phyloP scores from a whole-genome alignment of 371 early-diverging fungal genomes.

The Capillidium rhysosporum region DNA sequence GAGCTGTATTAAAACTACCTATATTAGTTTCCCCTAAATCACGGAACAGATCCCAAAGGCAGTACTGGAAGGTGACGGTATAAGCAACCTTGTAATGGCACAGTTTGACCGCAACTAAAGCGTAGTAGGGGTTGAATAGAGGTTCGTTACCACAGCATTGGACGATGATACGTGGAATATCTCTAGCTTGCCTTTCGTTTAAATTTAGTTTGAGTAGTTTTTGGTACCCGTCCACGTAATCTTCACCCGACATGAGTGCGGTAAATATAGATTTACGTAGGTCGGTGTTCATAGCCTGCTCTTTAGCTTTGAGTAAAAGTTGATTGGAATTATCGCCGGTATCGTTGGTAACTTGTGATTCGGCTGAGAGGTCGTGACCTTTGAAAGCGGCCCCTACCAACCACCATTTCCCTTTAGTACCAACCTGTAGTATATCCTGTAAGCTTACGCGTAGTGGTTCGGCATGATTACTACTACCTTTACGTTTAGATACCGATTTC shows the following conservation, averaged over 20 bases:
- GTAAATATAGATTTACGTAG: slow-evolving; percentile 81
- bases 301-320: slow-evolving; percentile 55
- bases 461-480: slow-evolving; percentile 11
- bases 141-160: slow-evolving; percentile 76
- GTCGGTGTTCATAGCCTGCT: slow-evolving; percentile 92
- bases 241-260: slow-evolving; percentile 65
- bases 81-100: slow-evolving; percentile 54
- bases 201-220: slow-evolving; percentile 58
- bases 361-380: slow-evolving; percentile 34
- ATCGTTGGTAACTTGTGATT: slow-evolving; percentile 14
- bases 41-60: slow-evolving; percentile 80
- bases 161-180: slow-evolving; percentile 77
- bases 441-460: slow-evolving; percentile 73
- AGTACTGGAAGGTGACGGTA: slow-evolving; percentile 84
- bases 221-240: slow-evolving; percentile 85
- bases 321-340: slow-evolving; percentile 20
- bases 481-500: too few relatives aligned
- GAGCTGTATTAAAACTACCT: slow-evolving; percentile 36
- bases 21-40: slow-evolving; percentile 56
- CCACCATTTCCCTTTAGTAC: slow-evolving; percentile 77
- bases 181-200: slow-evolving; percentile 79
- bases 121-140: slow-evolving; percentile 86
- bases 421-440: slow-evolving; percentile 64
- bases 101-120: slow-evolving; percentile 57
- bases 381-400: slow-evolving; percentile 66